Conservation (phyloP, 2,329 filamentous ascomycete species). For the Dactylellina haptotyla region DNA sequence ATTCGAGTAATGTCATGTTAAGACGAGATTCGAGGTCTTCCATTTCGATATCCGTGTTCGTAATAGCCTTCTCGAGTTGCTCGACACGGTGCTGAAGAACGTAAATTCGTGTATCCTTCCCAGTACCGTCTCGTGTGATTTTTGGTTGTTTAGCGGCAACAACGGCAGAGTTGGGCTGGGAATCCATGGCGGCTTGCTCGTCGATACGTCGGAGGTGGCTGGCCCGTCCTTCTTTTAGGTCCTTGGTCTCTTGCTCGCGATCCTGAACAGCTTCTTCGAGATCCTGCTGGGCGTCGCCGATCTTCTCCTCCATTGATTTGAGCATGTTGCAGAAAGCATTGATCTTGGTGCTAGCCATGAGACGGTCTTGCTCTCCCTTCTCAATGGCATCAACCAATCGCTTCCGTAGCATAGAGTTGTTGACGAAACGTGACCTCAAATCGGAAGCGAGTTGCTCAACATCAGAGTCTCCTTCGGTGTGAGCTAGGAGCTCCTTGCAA, state of each 20-base stretch:
- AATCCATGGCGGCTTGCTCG: slow-evolving; percentile 30
- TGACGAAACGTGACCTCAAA: slow-evolving; percentile 36
- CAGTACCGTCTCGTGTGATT: slow-evolving; percentile 58
- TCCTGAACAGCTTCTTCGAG: slow-evolving; percentile 84
- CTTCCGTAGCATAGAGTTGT: slow-evolving; percentile 76
- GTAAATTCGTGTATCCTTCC: slow-evolving; percentile 61
- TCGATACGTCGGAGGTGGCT: slow-evolving; percentile 77
- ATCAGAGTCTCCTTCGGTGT: slow-evolving; percentile 61
- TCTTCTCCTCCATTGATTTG: slow-evolving; percentile 81
- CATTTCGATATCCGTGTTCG: slow-evolving; percentile 82
- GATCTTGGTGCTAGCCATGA: slow-evolving; percentile 81
- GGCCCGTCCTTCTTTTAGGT: slow-evolving; percentile 79
- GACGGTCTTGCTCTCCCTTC: slow-evolving; percentile 85
- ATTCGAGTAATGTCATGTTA: slow-evolving; percentile 84
- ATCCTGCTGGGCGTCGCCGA: slow-evolving; percentile 82
- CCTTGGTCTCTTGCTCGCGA: slow-evolving; percentile 85
- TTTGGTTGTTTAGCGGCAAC: slow-evolving; percentile 57
- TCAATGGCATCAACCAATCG: slow-evolving; percentile 82
- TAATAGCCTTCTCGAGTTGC: slow-evolving; percentile 83
- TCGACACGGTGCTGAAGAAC: slow-evolving; percentile 79
- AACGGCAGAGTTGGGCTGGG: slow-evolving; percentile 24
- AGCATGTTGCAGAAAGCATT: slow-evolving; percentile 83
- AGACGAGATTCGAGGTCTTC: slow-evolving; percentile 83
- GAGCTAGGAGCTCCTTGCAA: slow-evolving; percentile 72
- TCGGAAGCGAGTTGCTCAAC: slow-evolving; percentile 74